Base-by-base conservation (phyloP, 1,284 basidiomycete genomes). In the Taiwanofungus camphoratus region DNA sequence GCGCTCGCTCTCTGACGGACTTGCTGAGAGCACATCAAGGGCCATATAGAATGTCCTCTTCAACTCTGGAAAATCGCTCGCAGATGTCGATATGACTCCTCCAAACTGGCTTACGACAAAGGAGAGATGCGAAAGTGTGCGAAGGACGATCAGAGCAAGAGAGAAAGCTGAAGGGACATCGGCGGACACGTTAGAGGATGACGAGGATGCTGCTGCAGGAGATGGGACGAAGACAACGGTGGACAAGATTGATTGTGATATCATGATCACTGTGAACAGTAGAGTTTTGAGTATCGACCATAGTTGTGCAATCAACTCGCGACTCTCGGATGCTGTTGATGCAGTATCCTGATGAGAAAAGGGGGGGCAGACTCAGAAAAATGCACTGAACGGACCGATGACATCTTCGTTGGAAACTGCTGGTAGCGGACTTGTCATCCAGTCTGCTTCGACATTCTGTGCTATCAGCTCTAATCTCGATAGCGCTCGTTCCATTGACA, bases 51-150 rank as follows among this genome's bases (percentile, higher is more conserved):
- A 85, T 1, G 70, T 73, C 54, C 75, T 76, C 52, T 82, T 81
- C 24, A 88, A 66, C 57, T 87, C 82, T 15, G 69, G 57, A 52
- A 88, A 82, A 1, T 77, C 72, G 16, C 64, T 64, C 2, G 57
- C 57, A 3, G 67, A 59, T 0, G 74, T 73, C 1, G 74, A 71
- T 1, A 74, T 72, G 21, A 84, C 71, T 5, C 86, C 84, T 3
- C 86, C 85, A 52, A 87, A 87, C 52, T 83, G 76, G 2, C 80
- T 74, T 5, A 87, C 73, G 27, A 87, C 72, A 52, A 84, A 84
- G 0, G 84, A 75, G n/a, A 87, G 64, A 52, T 79, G 73, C 12
- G 71, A 75, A 8, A 87, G 67, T 0, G 71, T 74, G 22, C 70
- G 67, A 0, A 88, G 62, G 3, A 71, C 67, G 8, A 66, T 60